Evolutionary conservation across 75 land plant genomes (phyloP).

Genomic region (Sequoia sempervirens): DNA sequence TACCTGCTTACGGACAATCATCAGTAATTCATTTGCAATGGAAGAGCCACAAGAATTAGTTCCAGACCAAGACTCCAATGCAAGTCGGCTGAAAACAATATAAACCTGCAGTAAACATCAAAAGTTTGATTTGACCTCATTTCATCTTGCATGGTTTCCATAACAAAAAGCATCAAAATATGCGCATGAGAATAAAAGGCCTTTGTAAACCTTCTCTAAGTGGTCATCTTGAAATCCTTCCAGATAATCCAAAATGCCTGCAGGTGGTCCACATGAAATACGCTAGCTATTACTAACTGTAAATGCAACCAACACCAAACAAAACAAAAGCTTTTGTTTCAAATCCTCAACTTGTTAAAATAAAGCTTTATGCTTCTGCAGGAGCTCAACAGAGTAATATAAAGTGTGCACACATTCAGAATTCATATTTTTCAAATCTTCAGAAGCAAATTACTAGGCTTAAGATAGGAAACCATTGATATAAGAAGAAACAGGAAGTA

Average conservation of each 20-base stretch:
- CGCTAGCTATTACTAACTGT: not conserved
- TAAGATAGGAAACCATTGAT: constrained; percentile 58
- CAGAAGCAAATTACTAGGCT: not conserved
- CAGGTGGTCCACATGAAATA: not conserved
- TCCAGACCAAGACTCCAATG: constrained; percentile 45
- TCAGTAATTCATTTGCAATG: constrained; percentile 76
- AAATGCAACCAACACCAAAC: not conserved
- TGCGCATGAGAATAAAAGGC: not conserved
- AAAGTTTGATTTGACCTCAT: not conserved
- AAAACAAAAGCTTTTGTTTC: not conserved
- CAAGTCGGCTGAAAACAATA: constrained; percentile 62
- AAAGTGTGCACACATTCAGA: not conserved
- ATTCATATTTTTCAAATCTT: not conserved
- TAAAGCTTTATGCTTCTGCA: not conserved
- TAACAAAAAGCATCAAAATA: not conserved
- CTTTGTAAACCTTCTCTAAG: constrained; percentile 57
- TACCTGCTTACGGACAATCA: constrained; percentile 87
- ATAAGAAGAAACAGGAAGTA: constrained; percentile 67
- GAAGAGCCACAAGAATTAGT: constrained; percentile 35
- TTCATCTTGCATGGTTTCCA: not conserved
- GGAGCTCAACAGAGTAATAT: constrained; percentile 2
- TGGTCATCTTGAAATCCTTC: constrained; percentile 74
- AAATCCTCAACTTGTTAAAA: not conserved
- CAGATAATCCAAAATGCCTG: constrained; percentile 84
- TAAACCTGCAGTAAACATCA: constrained; percentile 52